Evolutionary conservation across 1,284 basidiomycete genomes (phyloP), one percentile per base, ranked within the genome.

Genomic region (Schizophyllum amplum): DNA sequence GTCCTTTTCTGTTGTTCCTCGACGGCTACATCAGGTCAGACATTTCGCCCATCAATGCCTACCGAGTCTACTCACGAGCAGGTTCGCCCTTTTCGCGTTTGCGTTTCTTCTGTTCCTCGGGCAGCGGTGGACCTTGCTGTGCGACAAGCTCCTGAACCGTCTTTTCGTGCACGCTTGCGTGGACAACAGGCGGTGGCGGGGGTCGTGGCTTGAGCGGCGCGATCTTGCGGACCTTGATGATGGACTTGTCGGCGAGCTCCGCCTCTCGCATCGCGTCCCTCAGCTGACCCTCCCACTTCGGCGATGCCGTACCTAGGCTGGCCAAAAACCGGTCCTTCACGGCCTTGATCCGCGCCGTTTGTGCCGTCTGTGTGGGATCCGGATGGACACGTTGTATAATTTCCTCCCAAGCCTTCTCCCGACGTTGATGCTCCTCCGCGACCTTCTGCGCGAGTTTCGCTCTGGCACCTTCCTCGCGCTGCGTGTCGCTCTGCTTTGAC

Each of bases 271-370:
- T 69, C n/a, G 81, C 79, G 33, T 75, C 68, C 50, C 62, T 61
- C 47, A 90, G 77, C 64, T 85, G 80, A 24, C 68, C 70, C 66
- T 85, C 83, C 87, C 87, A 90, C 66, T 79, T 80, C 27, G 68
- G 64, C 7, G 24, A 22, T 11, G 20, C 48, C 2, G 20, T 21
- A 20, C 20, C 48, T 11, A 50, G 13, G 48, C 48, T 50, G 48
- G 24, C 48, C 48, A 50, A 5, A 21, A 50, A 50, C 24, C 48
- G 4, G 11, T 50, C 21, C 24, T 50, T 50, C 48, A 50, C 20
- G 5, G 20, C 21, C 20, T 24, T 50, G 20, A 50, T 50, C 11
- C 21, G 24, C 48, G 21, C 20, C 11, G 48, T 11, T 11, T 22
- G 13, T 17, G 78, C 70, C 15, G 75, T 74, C 27, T 76, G 71